phyloP scores from a whole-genome alignment of 2,329 filamentous ascomycete species.

The Ceratocystiopsis brevicomis region DNA sequence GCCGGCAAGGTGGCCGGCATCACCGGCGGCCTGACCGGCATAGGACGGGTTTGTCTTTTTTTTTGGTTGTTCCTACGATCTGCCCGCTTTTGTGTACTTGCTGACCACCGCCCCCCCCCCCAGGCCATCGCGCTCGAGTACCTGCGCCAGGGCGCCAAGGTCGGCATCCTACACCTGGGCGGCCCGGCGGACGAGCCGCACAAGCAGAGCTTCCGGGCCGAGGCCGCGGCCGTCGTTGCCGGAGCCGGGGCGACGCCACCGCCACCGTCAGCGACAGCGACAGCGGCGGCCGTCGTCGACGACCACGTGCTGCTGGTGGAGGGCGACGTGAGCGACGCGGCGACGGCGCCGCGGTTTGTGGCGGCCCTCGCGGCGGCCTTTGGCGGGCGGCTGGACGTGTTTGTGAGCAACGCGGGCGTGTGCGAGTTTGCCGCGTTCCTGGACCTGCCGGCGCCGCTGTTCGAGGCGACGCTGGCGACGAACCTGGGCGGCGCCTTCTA shows the following conservation, averaged over 20 bases:
- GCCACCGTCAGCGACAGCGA: too few species aligned
- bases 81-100: too few species aligned
- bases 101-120: too few species aligned
- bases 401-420: constrained; percentile 76
- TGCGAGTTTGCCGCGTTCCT: constrained; percentile 81
- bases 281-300: background rate
- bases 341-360: constrained; percentile 4
- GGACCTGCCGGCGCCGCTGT: constrained; percentile 50
- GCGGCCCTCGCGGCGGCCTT: constrained; percentile 2
- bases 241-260: background rate
- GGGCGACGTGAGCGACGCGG: constrained; percentile 5
- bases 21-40: constrained; percentile 7
- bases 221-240: constrained; percentile 1
- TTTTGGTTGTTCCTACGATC: background rate
- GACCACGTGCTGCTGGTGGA: constrained; percentile 1
- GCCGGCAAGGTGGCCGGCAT: constrained; percentile 7
- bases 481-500: constrained; percentile 86
- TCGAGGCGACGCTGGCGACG: constrained; percentile 51
- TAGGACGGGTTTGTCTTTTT: constrained; percentile 3
- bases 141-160: constrained; percentile 6
- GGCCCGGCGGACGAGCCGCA: constrained; percentile 4
- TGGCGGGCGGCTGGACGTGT: constrained; percentile 45
- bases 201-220: constrained; percentile 3
- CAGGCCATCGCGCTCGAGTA: constrained; percentile 8
- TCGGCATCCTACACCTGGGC: constrained; percentile 7